These are phyloP conservation scores for Carex littledalei DNA, from an alignment of 176 grass and related monocot genomes.

Conservation along the genomic window DNA sequence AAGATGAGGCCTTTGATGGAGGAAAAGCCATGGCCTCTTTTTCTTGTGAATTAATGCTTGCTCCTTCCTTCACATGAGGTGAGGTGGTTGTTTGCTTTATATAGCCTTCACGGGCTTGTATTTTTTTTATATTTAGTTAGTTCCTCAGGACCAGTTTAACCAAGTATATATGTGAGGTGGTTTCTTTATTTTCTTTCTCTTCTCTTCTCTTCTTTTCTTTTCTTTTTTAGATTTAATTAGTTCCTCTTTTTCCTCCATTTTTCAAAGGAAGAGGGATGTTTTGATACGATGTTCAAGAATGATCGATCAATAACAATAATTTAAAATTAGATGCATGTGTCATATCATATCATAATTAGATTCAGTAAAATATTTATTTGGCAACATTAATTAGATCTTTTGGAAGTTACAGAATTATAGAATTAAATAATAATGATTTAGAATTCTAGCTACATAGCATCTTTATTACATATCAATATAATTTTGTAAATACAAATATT, in stretches of 20 bases:
- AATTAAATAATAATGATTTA: neutral
- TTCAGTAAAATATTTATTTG: neutral
- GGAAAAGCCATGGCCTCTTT: slow-evolving; percentile 28
- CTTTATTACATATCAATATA: neutral
- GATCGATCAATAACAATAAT: too few relatives aligned
- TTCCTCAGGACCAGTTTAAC: neutral
- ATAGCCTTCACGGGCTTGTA: neutral
- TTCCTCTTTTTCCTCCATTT: too few relatives aligned
- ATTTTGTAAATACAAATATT: too few relatives aligned
- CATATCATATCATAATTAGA: neutral
- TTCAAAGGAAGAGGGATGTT: too few relatives aligned
- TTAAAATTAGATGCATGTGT: neutral
- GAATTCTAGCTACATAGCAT: neutral
- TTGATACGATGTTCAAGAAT: neutral
- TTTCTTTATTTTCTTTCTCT: neutral
- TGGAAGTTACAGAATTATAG: neutral
- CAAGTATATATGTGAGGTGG: too few relatives aligned
- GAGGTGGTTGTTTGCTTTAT: slow-evolving; percentile 20
- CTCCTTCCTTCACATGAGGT: too few relatives aligned
- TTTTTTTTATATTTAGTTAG: neutral
- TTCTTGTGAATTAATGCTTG: neutral
- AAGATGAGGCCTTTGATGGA: slow-evolving; percentile 1
- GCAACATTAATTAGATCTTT: neutral
- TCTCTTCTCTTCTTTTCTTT: neutral
- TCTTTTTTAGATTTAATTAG: too few relatives aligned